Conservation (phyloP, 257 asterid genomes). For the Solanum pinnatisectum region DNA sequence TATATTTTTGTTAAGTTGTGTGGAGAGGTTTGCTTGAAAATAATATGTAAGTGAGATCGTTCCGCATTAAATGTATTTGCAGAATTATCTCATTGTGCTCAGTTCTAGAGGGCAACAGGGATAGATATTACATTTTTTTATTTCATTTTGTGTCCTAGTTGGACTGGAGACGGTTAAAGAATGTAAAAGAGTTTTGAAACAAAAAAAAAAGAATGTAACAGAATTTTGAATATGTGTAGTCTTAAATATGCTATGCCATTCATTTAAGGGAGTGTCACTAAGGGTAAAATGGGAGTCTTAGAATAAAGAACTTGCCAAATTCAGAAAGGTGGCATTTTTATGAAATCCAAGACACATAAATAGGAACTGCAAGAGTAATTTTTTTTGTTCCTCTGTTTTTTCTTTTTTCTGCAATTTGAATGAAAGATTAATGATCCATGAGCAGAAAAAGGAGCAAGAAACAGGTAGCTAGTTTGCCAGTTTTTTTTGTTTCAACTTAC, state of each 20-base stretch:
- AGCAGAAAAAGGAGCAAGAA: background rate
- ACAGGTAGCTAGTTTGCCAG: background rate
- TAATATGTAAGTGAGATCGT: background rate
- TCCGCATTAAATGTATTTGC: background rate
- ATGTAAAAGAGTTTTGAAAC: background rate
- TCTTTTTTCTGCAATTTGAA: background rate
- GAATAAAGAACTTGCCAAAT: background rate
- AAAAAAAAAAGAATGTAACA: background rate
- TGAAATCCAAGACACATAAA: background rate
- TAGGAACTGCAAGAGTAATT: background rate
- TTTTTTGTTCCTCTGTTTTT: background rate
- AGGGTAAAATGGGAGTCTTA: background rate
- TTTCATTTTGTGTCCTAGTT: background rate
- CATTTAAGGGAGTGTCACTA: background rate
- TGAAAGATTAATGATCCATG: background rate
- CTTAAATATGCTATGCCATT: background rate
- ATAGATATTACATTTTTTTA: background rate
- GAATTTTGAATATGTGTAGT: background rate
- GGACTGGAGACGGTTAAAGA: background rate
- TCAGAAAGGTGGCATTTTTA: background rate
- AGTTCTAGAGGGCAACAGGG: background rate
- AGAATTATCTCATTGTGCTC: background rate
- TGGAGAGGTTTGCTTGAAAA: background rate
- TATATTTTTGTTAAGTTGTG: background rate
- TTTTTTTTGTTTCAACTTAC: background rate